phyloP scores from a whole-genome alignment of 2,329 filamentous ascomycete genomes.

The Arthrinium puccinioides region DNA sequence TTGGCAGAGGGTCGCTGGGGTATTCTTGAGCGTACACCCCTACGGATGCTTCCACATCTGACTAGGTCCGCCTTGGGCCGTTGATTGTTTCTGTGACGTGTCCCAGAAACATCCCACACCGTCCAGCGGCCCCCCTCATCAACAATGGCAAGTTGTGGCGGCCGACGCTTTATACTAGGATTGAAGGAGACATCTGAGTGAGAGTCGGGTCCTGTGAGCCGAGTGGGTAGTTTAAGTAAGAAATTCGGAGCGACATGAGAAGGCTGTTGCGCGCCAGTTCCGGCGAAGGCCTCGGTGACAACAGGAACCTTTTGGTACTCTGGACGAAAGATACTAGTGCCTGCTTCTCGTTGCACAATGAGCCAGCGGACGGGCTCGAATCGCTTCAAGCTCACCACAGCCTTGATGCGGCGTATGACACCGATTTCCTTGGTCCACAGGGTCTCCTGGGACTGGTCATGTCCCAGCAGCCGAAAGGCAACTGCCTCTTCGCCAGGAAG shows the following conservation, averaged over 20 bases:
- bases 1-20: slow-evolving; percentile 20
- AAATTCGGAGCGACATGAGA: slow-evolving; percentile 50
- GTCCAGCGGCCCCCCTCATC: slow-evolving; percentile 61
- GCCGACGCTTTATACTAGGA: slow-evolving; percentile 38
- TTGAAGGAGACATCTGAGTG: slow-evolving; percentile 63
- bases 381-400: slow-evolving; percentile 30
- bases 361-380: slow-evolving; percentile 40
- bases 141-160: slow-evolving; percentile 57
- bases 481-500: slow-evolving; percentile 42
- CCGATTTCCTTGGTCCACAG: slow-evolving; percentile 47
- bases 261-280: slow-evolving; percentile 18
- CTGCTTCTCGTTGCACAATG: slow-evolving; percentile 43
- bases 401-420: slow-evolving; percentile 44
- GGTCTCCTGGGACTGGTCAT: slow-evolving; percentile 34
- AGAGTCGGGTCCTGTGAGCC: slow-evolving; percentile 43
- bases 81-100: slow-evolving; percentile 24
- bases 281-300: slow-evolving; percentile 10
- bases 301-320: slow-evolving; percentile 35
- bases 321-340: slow-evolving; percentile 45
- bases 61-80: slow-evolving; percentile 24
- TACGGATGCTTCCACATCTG: slow-evolving; percentile 36
- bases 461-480: slow-evolving; percentile 39
- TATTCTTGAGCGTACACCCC: slow-evolving; percentile 27
- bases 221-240: slow-evolving; percentile 42
- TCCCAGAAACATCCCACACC: slow-evolving; percentile 52